phyloP scores from a whole-genome alignment of 2,329 filamentous ascomycete genomes.

The Fusarium mundagurra region DNA sequence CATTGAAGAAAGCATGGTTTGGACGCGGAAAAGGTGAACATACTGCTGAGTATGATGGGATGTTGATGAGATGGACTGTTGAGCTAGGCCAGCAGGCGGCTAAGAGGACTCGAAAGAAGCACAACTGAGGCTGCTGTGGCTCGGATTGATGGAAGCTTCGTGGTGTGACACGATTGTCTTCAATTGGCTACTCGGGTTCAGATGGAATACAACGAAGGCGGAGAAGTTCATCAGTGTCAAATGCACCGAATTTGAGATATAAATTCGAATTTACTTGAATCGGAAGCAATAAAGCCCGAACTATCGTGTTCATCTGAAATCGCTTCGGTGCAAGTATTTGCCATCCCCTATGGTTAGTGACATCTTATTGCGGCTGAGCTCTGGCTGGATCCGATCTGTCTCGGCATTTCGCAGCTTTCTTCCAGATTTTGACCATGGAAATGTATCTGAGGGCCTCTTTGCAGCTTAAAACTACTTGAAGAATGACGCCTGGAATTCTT shows the following conservation, averaged over 20 bases:
- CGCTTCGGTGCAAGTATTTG: not conserved
- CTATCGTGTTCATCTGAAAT: accelerated
- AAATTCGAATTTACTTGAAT: not conserved
- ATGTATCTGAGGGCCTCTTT: accelerated
- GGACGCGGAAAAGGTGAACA: not conserved
- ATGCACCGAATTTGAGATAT: not conserved
- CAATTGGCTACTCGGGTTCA: not conserved
- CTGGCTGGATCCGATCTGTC: not conserved
- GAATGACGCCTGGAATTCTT: not conserved
- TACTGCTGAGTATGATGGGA: constrained; percentile 7
- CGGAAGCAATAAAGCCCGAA: accelerated
- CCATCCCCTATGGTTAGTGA: accelerated
- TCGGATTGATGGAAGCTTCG: too few species aligned
- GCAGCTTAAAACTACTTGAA: accelerated
- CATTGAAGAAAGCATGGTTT: constrained; percentile 4
- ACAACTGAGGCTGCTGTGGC: not conserved
- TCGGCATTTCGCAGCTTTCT: too few species aligned
- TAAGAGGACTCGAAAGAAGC: not conserved
- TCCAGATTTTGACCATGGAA: accelerated
- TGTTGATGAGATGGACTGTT: constrained; percentile 2
- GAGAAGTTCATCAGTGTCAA: too few species aligned
- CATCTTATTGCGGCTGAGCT: not conserved
- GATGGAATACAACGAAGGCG: not conserved
- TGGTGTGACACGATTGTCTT: too few species aligned
- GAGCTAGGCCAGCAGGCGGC: not conserved